A percentile compares a stretch with the other conserved stretches of the same genome.
Evolutionary conservation across 2,329 filamentous ascomycete species (phyloP).

Genomic region (Aureobasidium sp.): DNA sequence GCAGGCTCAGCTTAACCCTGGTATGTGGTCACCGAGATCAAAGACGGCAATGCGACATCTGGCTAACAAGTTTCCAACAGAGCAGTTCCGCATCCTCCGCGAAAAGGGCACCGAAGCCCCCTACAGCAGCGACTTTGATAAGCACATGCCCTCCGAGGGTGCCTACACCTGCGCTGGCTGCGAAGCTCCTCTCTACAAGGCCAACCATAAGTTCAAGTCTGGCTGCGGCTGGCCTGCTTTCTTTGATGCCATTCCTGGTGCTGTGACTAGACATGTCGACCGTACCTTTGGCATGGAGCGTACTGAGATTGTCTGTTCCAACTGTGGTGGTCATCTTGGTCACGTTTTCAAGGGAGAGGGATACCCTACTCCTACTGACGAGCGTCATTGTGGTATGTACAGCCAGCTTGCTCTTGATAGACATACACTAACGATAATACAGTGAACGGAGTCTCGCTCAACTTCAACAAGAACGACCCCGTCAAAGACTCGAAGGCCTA

Average conservation of each 20-base stretch:
- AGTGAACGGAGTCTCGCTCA: slow-evolving; percentile 82
- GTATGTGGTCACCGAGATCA: slow-evolving; percentile 32
- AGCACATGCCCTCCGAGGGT: slow-evolving; percentile 67
- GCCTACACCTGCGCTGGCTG: slow-evolving; percentile 86
- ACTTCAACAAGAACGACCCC: slow-evolving; percentile 62
- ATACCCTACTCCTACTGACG: slow-evolving; percentile 77
- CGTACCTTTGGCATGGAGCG: slow-evolving; percentile 68
- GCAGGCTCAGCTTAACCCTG: slow-evolving; percentile 71
- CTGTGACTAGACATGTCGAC: slow-evolving; percentile 76
- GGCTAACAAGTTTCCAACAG: slow-evolving; percentile 38
- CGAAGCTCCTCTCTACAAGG: slow-evolving; percentile 80
- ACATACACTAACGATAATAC: not conserved
- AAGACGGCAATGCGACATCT: not conserved
- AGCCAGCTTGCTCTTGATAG: not conserved
- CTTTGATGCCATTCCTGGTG: slow-evolving; percentile 88
- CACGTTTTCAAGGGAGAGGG: slow-evolving; percentile 91
- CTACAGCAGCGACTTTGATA: slow-evolving; percentile 74
- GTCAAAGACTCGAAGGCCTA: slow-evolving; percentile 20
- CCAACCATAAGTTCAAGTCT: slow-evolving; percentile 89
- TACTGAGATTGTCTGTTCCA: slow-evolving; percentile 89
- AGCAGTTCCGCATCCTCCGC: slow-evolving; percentile 91
- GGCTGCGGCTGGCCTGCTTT: slow-evolving; percentile 98
- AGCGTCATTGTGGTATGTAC: slow-evolving; percentile 68
- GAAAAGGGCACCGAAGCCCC: slow-evolving; percentile 85
- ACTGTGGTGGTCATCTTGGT: slow-evolving; percentile 86